These are phyloP conservation scores for Porodaedalea pini DNA, from an alignment of 1,284 basidiomycete genomes.

Conservation along the genomic window DNA sequence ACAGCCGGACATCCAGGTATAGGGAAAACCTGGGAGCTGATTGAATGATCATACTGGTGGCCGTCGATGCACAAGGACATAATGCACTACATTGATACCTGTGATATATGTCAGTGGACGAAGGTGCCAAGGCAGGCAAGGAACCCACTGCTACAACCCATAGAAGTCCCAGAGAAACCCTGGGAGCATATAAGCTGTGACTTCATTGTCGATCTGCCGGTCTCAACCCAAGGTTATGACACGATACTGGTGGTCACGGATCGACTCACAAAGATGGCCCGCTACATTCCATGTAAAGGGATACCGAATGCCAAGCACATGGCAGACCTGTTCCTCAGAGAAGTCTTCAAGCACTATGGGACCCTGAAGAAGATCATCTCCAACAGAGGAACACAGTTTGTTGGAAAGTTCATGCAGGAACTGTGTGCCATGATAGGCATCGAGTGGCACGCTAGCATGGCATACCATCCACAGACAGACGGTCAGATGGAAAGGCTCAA, in stretches of 20 bases:
- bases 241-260: slow-evolving; percentile 38
- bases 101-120: slow-evolving; percentile 22
- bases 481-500: too few species aligned
- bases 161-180: slow-evolving; percentile 18
- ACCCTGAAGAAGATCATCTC: slow-evolving; percentile 33
- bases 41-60: slow-evolving; percentile 26
- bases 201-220: slow-evolving; percentile 30
- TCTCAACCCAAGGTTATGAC: slow-evolving; percentile 32
- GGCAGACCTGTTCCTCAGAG: background rate
- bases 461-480: slow-evolving; percentile 26
- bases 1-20: slow-evolving; percentile 33
- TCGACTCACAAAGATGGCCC: slow-evolving; percentile 31
- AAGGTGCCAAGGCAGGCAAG: slow-evolving; percentile 19
- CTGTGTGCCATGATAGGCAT: slow-evolving; percentile 7
- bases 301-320: slow-evolving; percentile 26
- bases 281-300: slow-evolving; percentile 30
- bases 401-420: slow-evolving; percentile 27
- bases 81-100: slow-evolving; percentile 22
- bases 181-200: slow-evolving; percentile 22
- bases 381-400: slow-evolving; percentile 37
- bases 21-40: slow-evolving; percentile 27
- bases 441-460: background rate
- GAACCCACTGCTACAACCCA: slow-evolving; percentile 21
- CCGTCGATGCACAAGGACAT: slow-evolving; percentile 19
- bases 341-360: slow-evolving; percentile 11